Evolutionary conservation across 257 asterid genomes (phyloP).

Genomic region (Lycium ferocissimum): DNA sequence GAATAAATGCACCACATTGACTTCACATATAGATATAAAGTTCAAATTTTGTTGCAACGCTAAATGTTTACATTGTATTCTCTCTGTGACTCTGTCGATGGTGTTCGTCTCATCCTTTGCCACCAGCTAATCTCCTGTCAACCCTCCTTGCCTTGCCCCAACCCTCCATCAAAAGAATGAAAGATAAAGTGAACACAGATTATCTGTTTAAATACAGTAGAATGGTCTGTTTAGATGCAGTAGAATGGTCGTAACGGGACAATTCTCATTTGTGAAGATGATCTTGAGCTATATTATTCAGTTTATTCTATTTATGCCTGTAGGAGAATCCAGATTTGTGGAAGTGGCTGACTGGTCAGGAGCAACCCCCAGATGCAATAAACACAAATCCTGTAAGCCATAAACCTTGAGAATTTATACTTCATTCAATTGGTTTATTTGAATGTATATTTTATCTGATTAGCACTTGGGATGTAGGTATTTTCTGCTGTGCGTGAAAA

Average conservation of each 20-base stretch:
- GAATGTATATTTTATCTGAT: neutral
- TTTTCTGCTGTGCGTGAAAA: slow-evolving; percentile 64
- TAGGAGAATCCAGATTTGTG: slow-evolving; percentile 98
- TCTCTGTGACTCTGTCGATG: neutral
- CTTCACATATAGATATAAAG: neutral
- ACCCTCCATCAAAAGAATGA: neutral
- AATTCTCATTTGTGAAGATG: neutral
- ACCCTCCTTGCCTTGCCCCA: neutral
- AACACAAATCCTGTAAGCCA: slow-evolving; percentile 70
- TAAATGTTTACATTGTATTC: neutral
- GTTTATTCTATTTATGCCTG: slow-evolving; percentile 25
- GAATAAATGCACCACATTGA: neutral
- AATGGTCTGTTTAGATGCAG: neutral
- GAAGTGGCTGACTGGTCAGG: slow-evolving; percentile 93
- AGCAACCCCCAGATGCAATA: slow-evolving; percentile 79
- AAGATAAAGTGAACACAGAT: neutral
- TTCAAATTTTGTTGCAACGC: neutral
- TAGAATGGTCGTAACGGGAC: neutral
- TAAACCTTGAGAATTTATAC: slow-evolving; percentile 10
- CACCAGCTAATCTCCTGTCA: neutral
- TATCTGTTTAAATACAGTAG: neutral
- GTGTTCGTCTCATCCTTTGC: neutral
- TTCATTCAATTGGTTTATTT: neutral
- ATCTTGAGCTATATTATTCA: neutral
- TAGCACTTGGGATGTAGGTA: slow-evolving; percentile 49